Percentiles rank a stretch among this genome's conserved stretches.
phyloP scores from a whole-genome alignment of 2,329 filamentous ascomycete genomes.

The Ambrosiella xylebori region DNA sequence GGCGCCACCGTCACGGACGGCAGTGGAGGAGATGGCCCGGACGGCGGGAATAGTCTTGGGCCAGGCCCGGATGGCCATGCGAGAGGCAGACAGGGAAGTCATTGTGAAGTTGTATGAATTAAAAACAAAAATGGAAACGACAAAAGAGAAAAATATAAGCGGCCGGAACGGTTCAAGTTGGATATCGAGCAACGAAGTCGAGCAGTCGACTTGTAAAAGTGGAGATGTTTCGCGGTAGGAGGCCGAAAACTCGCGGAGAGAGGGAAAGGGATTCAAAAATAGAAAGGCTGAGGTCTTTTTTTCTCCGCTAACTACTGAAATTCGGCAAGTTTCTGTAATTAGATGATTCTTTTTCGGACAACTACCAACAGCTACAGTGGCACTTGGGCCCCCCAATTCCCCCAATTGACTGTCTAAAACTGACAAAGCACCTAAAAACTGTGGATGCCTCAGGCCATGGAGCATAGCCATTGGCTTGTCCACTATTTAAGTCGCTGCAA shows the following conservation, averaged over 20 bases:
- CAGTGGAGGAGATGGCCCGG: constrained; percentile 40
- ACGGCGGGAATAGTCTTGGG: constrained; percentile 25
- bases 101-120: constrained; percentile 27
- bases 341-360: constrained; percentile 7
- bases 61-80: constrained; percentile 47
- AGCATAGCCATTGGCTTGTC: background rate
- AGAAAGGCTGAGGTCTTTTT: constrained; percentile 31
- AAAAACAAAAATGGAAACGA: background rate
- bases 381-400: constrained; percentile 3
- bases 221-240: constrained; percentile 13
- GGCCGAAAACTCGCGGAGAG: constrained; percentile 15
- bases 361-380: constrained; percentile 2
- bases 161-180: background rate
- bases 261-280: constrained; percentile 12
- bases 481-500: background rate
- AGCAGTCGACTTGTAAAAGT: constrained; percentile 7
- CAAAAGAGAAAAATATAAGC: constrained; percentile 1
- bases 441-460: constrained; percentile 13
- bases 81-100: constrained; percentile 53
- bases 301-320: background rate
- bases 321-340: background rate
- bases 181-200: constrained; percentile 1
- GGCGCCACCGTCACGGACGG: constrained; percentile 25
- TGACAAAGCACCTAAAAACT: constrained; percentile 1
- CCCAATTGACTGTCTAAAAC: constrained; percentile 3